Conservation (phyloP, 2,329 filamentous ascomycete species). For the Albophoma yamanashiensis region DNA sequence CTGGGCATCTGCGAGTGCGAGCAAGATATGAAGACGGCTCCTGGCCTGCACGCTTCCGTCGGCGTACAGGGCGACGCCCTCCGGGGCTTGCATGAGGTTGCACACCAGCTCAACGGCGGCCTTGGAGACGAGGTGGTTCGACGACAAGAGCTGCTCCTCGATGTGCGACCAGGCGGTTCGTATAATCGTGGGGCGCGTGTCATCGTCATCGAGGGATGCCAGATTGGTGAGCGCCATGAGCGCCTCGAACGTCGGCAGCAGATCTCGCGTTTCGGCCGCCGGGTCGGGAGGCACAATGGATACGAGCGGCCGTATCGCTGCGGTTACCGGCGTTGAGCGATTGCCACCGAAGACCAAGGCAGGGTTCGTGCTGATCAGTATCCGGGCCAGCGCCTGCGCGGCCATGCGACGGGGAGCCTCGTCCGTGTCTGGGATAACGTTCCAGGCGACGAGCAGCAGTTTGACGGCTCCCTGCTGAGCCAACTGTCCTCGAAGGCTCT, state of each 20-base stretch:
- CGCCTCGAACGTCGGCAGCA: conserved; percentile 82
- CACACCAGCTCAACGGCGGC: conserved; percentile 84
- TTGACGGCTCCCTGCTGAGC: conserved; percentile 92
- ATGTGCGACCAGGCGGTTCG: conserved; percentile 62
- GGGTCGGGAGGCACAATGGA: conserved; percentile 61
- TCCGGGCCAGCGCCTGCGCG: conserved; percentile 72
- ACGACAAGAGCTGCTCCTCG: conserved; percentile 73
- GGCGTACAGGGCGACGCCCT: conserved; percentile 58
- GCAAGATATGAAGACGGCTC: conserved; percentile 69
- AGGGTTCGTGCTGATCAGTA: conserved; percentile 80
- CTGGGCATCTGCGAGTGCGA: conserved; percentile 80
- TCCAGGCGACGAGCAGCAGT: conserved; percentile 63
- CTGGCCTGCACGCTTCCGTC: conserved; percentile 56
- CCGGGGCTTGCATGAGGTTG: conserved; percentile 67
- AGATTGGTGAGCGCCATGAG: conserved; percentile 91
- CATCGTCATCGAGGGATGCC: conserved; percentile 64
- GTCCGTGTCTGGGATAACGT: conserved; percentile 45
- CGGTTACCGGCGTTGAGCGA: conserved; percentile 61
- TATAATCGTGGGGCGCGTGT: conserved; percentile 58
- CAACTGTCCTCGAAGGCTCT: conserved; percentile 63
- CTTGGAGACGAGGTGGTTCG: conserved; percentile 66
- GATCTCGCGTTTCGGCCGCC: conserved; percentile 54
- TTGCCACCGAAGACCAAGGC: conserved; percentile 72
- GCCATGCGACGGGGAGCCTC: conserved; percentile 42
- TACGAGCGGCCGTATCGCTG: conserved; percentile 73